These are phyloP conservation scores for Thermoascus crustaceus DNA, from an alignment of 2,329 filamentous ascomycete genomes.

Conservation along the genomic window DNA sequence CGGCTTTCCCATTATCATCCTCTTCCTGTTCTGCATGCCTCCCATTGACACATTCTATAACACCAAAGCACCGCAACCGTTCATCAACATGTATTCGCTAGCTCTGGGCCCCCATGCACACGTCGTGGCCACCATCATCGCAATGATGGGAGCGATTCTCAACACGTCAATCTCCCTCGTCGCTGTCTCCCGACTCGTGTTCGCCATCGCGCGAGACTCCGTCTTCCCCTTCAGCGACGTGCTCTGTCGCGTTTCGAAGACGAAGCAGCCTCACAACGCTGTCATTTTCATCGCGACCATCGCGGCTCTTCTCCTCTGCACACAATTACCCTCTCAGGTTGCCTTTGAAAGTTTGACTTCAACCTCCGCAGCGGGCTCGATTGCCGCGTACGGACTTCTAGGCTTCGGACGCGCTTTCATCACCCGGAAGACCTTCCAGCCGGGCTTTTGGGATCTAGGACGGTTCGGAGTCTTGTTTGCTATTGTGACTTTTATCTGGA, in stretches of 20 bases:
- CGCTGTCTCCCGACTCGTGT: slow-evolving; percentile 48
- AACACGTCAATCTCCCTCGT: slow-evolving; percentile 49
- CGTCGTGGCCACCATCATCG: slow-evolving; percentile 9
- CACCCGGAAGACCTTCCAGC: slow-evolving; percentile 36
- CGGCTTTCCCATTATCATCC: slow-evolving; percentile 22
- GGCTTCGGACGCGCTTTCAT: slow-evolving; percentile 35
- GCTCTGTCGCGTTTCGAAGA: slow-evolving; percentile 42
- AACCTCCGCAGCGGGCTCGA: slow-evolving; percentile 38
- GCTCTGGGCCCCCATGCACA: slow-evolving; percentile 10
- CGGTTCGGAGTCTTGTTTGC: slow-evolving; percentile 35
- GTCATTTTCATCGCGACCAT: slow-evolving; percentile 46
- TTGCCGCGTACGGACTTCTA: slow-evolving; percentile 40
- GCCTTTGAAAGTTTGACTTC: slow-evolving; percentile 42
- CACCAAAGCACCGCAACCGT: slow-evolving; percentile 21
- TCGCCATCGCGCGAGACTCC: slow-evolving; percentile 50
- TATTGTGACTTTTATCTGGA: slow-evolving; percentile 38
- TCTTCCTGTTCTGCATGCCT: slow-evolving; percentile 25
- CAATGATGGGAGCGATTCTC: slow-evolving; percentile 9
- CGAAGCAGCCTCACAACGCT: slow-evolving; percentile 48
- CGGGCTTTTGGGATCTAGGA: slow-evolving; percentile 38
- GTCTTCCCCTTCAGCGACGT: slow-evolving; percentile 48
- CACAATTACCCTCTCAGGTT: slow-evolving; percentile 43
- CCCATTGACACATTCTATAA: slow-evolving; percentile 22
- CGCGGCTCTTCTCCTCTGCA: slow-evolving; percentile 46
- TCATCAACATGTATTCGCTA: slow-evolving; percentile 11